These are phyloP conservation scores for Phalaenopsis aphrodite DNA, from an alignment of 106 monocot species.

Conservation along the genomic window DNA sequence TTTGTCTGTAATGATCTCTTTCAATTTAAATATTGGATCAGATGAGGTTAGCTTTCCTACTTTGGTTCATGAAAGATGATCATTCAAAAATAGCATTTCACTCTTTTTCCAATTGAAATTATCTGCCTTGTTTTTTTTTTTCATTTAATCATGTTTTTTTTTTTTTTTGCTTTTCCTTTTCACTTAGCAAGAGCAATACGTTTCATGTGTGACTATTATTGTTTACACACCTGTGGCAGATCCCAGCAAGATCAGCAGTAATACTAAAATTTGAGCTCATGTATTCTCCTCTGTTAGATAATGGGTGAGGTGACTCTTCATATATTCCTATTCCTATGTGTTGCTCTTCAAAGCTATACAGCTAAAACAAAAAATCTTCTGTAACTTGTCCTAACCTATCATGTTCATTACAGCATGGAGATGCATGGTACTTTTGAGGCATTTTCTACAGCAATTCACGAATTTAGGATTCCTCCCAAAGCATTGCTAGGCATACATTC, in stretches of 20 bases:
- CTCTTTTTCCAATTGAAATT: background rate
- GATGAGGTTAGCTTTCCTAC: slow-evolving; percentile 53
- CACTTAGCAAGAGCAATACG: background rate
- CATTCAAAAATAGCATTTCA: background rate
- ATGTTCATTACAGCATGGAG: slow-evolving; percentile 43
- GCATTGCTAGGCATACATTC: slow-evolving; percentile 82
- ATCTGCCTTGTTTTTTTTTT: background rate
- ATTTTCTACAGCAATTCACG: slow-evolving; percentile 66
- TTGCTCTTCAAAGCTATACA: background rate
- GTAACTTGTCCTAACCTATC: background rate
- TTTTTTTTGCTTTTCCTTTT: background rate
- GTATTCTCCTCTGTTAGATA: slow-evolving; percentile 65
- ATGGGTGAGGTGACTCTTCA: slow-evolving; percentile 41
- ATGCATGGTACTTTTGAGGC: slow-evolving; percentile 44
- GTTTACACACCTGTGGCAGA: slow-evolving; percentile 28
- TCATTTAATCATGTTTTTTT: background rate
- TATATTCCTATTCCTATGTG: slow-evolving; percentile 2
- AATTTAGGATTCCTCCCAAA: slow-evolving; percentile 88
- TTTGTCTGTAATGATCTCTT: slow-evolving; percentile 89
- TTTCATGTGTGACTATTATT: background rate
- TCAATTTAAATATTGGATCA: slow-evolving; percentile 50
- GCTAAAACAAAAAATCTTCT: background rate
- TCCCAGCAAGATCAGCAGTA: slow-evolving; percentile 61
- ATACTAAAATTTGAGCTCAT: slow-evolving; percentile 93
- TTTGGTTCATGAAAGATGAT: background rate